Evolutionary conservation across 495 filamentous ascomycete genomes (phyloP).

Genomic region (Penicillium coffeae): DNA sequence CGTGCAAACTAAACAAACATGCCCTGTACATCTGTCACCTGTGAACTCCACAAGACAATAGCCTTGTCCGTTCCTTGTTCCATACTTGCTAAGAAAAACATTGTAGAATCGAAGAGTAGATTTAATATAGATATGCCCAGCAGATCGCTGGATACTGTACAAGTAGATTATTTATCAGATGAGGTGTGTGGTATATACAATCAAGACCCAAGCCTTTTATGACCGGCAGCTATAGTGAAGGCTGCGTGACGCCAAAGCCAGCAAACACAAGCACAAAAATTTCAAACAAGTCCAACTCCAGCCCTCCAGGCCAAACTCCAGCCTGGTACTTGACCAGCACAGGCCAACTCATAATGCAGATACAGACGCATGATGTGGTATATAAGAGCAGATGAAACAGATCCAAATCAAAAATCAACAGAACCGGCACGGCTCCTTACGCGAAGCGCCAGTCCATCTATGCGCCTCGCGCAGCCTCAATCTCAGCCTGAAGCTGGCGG

Average conservation of each 20-base stretch:
- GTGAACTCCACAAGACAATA: neutral
- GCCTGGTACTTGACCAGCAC: neutral
- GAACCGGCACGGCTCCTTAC: neutral
- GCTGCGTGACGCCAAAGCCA: slow-evolving; percentile 13
- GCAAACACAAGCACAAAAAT: slow-evolving; percentile 1
- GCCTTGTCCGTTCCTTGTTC: neutral
- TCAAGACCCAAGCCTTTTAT: slow-evolving; percentile 4
- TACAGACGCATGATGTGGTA: slow-evolving; percentile 28
- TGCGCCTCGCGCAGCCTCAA: slow-evolving; percentile 52
- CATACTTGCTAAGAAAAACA: neutral
- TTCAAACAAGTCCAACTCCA: slow-evolving; percentile 1
- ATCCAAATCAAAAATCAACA: slow-evolving; percentile 2
- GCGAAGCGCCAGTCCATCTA: slow-evolving; percentile 27
- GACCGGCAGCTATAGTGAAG: slow-evolving; percentile 5
- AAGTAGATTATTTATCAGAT: slow-evolving; percentile 21
- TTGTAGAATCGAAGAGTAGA: neutral
- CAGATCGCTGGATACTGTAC: slow-evolving; percentile 13
- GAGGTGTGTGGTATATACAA: slow-evolving; percentile 21
- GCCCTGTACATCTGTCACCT: neutral
- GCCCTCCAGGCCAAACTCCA: neutral
- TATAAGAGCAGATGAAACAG: slow-evolving; percentile 11
- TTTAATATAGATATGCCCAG: neutral
- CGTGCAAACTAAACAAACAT: neutral
- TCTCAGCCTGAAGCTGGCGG: slow-evolving; percentile 64
- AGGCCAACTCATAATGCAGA: slow-evolving; percentile 4